Evolutionary conservation across 1,139 yeast species (phyloP), one percentile per base, ranked within the genome.

Genomic region (Debaryomyces udenii): DNA sequence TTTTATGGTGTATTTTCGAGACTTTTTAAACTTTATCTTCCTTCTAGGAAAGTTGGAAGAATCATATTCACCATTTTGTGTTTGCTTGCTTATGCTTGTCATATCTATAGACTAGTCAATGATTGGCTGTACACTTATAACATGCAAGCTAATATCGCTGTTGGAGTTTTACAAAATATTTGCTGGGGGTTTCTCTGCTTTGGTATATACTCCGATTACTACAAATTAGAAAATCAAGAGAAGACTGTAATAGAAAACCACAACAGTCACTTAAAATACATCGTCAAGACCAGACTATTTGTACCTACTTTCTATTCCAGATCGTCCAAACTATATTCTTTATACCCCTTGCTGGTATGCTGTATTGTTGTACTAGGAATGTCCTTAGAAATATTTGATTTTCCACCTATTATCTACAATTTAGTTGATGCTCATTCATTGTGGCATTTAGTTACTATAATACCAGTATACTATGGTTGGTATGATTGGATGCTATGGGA

Each of bases 111-210:
- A 47, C 69, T 93, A 35, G 74, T 83, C 29, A 61, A 78, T 10
- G 85, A 83, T 52, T 93, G 97, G 91, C 86, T 90, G 47, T 93
- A 93, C 63, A 83, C 95, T 1, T 93, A 93, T 62, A 93, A 93
- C 66, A 93, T 93, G 98, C 76, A 80, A 52, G 96, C 95, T 23
- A 93, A 94, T 55, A 83, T 93, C 2, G 62, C 76, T 1, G 76
- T 89, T 40, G 99, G 97, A 0, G 45, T 89, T 2, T 48, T 83
- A 4, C 97, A 91, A 54, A 87, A 90, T 60, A 49, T 76, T n/a
- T 51, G 62, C 33, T 61, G 68, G 55, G 59, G 49, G 27, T 42
- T 57, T 22, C 50, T 65, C 27, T 68, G 75, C 40, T 71, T 59
- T 48, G 46, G 56, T 6, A 49, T 71, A 26, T 72, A 72, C 53